Evolutionary conservation across 495 filamentous ascomycete genomes (phyloP), one percentile per base, ranked within the genome.

Genomic region (Talaromyces proteolyticus): DNA sequence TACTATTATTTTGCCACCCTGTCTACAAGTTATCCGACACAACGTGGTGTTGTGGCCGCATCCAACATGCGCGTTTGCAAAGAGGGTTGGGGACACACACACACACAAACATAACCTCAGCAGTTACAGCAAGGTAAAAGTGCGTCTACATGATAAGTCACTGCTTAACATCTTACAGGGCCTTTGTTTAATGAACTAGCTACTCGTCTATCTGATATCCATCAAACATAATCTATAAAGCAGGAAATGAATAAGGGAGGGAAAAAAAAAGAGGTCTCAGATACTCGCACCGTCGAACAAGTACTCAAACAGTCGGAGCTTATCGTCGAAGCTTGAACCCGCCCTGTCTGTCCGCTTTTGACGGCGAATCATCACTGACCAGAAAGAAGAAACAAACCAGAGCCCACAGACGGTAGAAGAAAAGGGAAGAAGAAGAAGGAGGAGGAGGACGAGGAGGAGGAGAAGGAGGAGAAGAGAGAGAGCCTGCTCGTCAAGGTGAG

Each of bases 301-400:
- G 26, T 41, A 41, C 47, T 20, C 29, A 24, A 25, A 25, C 47
- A 49, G 47, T 49, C 22, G 47, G 47, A 49, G 12, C 44, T 38
- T 47, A 47, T 47, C 44, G 44, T 47, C 44, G 44, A 47, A 38
- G 44, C 44, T 47, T 47, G 29, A 19, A 40, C 29, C 47, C 47
- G 18, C 11, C 45, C 45, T 41, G 36, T 14, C 47, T 49, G 47
- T 29, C 47, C 14, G 20, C 47, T 6, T 46, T 17, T 46, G 22
- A 25, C 19, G 29, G 21, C 47, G 47, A 23, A 29, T 49, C 47
- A 49, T 49, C 47, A 49, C 40, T 10, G 36, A 20, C 47, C 20
- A 39, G n/a, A 47, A 38, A 37, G 11, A 45, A 25, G 1, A 18
- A 8, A 45, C 25, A 3, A 25, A 47, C 19, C 12, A 11, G 36